Conservation (phyloP, 345 rosid species). For the Erucastrum elatum region DNA sequence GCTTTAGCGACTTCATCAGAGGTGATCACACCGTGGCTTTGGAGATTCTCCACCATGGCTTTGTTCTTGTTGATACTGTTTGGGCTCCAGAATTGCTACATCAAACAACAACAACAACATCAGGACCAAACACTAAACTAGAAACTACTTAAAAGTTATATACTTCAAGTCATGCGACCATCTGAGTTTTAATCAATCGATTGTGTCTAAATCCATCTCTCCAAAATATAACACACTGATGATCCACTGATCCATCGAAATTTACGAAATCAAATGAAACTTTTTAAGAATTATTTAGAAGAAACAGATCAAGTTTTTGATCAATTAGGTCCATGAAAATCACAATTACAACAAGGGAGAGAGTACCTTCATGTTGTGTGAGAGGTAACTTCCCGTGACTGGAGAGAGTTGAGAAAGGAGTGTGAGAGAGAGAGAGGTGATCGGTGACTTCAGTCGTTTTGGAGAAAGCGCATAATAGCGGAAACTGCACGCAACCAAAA, state of each 20-base stretch:
- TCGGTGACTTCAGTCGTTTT: background rate
- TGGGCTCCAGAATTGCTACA: constrained; percentile 64
- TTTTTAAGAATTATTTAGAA: background rate
- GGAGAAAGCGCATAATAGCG: constrained; percentile 26
- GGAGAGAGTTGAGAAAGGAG: background rate
- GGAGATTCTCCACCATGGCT: constrained; percentile 73
- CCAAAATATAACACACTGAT: background rate
- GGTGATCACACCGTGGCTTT: constrained; percentile 56
- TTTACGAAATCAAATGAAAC: background rate
- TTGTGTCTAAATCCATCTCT: background rate
- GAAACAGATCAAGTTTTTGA: background rate
- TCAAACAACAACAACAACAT: constrained; percentile 12
- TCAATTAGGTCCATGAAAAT: background rate
- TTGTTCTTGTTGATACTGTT: constrained; percentile 59
- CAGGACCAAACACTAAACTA: background rate
- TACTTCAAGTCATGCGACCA: background rate
- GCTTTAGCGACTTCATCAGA: constrained; percentile 72
- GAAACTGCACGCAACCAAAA: constrained; percentile 18
- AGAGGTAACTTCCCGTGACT: background rate
- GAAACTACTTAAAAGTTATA: background rate
- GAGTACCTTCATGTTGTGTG: constrained; percentile 31
- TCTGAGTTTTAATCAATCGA: background rate
- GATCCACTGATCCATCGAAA: background rate
- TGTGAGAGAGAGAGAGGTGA: background rate
- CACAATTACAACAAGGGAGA: background rate